phyloP scores from a whole-genome alignment of 139 green algal species.

The Tetratostichococcus sp. region DNA sequence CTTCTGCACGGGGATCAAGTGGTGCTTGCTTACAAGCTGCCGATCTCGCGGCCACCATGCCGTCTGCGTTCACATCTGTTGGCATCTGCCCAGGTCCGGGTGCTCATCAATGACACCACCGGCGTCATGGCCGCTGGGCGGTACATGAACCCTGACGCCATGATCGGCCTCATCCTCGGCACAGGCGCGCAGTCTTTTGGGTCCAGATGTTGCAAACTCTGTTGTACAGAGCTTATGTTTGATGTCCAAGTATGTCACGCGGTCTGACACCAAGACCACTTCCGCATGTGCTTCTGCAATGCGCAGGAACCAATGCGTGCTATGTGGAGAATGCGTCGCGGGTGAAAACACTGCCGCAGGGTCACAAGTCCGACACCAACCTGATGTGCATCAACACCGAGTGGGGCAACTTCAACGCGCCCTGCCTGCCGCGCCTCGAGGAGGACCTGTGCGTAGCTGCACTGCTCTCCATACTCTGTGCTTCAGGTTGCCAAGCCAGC shows the following conservation, averaged over 20 bases:
- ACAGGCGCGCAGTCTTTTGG: conserved; percentile 81
- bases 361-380: neutral
- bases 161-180: conserved; percentile 74
- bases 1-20: too few relatives aligned
- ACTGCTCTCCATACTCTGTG: too few relatives aligned
- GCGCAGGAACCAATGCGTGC: conserved; percentile 72
- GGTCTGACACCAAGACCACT: too few relatives aligned
- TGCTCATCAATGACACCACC: conserved; percentile 70
- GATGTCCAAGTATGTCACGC: too few relatives aligned
- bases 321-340: conserved; percentile 59
- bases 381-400: conserved; percentile 65
- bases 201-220: conserved; percentile 25
- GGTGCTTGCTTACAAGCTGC: too few relatives aligned
- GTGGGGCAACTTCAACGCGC: conserved; percentile 70
- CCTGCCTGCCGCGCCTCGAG: conserved; percentile 36
- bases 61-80: too few relatives aligned
- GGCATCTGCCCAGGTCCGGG: too few relatives aligned
- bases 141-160: conserved; percentile 56
- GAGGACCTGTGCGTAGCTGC: conserved; percentile 51
- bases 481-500: too few relatives aligned
- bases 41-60: too few relatives aligned
- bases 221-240: too few relatives aligned
- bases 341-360: neutral
- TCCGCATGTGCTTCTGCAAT: neutral
- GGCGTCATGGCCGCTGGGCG: conserved; percentile 49